Conservation (phyloP, 177 flowering plant species). For the Telopea speciosissima region DNA sequence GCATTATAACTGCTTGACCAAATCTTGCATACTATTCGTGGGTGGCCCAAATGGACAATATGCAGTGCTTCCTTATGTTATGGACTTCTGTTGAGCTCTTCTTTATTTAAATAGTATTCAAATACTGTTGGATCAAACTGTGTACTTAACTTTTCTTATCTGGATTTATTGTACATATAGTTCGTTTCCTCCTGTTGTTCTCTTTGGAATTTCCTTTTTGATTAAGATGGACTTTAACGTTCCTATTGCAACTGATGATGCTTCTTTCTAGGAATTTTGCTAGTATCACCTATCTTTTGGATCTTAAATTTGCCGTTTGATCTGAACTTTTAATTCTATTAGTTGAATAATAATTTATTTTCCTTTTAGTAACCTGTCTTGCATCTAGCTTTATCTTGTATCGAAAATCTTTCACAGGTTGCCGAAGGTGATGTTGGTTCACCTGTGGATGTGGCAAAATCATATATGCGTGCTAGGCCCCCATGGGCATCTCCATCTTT, state of each 20-base stretch:
- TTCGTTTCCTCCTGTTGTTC: background rate
- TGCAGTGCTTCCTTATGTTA: too few species aligned
- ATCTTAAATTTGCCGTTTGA: background rate
- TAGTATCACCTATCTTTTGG: background rate
- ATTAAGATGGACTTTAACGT: background rate
- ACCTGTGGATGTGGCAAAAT: slow-evolving; percentile 81
- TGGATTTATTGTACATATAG: too few species aligned
- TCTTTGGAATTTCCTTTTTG: background rate
- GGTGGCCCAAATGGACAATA: too few species aligned
- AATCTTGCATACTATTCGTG: too few species aligned
- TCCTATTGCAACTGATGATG: background rate
- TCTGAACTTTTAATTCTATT: background rate
- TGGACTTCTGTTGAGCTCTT: too few species aligned
- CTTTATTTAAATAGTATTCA: too few species aligned
- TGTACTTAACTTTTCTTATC: too few species aligned
- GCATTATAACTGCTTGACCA: too few species aligned
- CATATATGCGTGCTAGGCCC: slow-evolving; percentile 71
- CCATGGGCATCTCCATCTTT: slow-evolving; percentile 74
- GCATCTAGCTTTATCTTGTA: background rate
- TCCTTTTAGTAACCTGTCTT: background rate
- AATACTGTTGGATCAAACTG: too few species aligned
- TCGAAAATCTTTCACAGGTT: slow-evolving; percentile 20
- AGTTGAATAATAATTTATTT: background rate
- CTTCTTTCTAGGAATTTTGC: background rate
- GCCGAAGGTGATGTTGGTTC: slow-evolving; percentile 41